Base-by-base conservation (phyloP, 371 early-diverging fungal species). In the Apophysomyces elegans region DNA sequence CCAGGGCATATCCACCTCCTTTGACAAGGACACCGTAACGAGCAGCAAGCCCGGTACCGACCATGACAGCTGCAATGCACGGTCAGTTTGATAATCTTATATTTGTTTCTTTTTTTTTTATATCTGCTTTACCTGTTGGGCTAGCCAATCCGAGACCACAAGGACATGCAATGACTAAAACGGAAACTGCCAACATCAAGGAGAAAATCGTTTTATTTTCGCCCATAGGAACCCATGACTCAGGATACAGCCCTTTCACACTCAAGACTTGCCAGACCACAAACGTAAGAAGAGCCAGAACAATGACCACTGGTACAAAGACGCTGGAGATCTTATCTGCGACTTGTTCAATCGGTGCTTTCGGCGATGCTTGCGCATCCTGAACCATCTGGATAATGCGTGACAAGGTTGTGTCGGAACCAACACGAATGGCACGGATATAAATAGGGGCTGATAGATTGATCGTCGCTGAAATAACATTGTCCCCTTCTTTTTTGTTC, bases 21-120 rank as follows among this genome's bases (percentile, higher is more conserved):
- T 84, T 84, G 14, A 80, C 79, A 14, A 87, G 79, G 3, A 84
- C 76, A 74, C 76, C 95, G 72, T 80, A 84, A 69, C 73, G 73
- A 37, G 93, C 90, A n/a, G 95, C 93, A 18, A 96, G 84, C 43
- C 91, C 90, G 37, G 95, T 95, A 18, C 95, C 95, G n/a, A 94
- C 92, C 81, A 95, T 94, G 32, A 96, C 87, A 8, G 95, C 94
- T 78, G 74, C 11, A 45, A 21, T 14, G 7, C 50, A n/a, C 39
- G 13, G 6, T 13, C 16, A 43, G 37, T 47, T 21, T 44, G 56
- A 21, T 38, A 16, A 18, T 46, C 7, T 32, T 12, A 13, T 14
- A 11, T 44, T n/a, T 32, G 37, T 37, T 41, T 21, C 45, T 39
- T 61, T 45, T 61, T 8, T 11, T 36, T 39, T 57, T 8, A 38